Evolutionary conservation across 257 asterid genomes (phyloP).

Genomic region (Eustoma russellianum): DNA sequence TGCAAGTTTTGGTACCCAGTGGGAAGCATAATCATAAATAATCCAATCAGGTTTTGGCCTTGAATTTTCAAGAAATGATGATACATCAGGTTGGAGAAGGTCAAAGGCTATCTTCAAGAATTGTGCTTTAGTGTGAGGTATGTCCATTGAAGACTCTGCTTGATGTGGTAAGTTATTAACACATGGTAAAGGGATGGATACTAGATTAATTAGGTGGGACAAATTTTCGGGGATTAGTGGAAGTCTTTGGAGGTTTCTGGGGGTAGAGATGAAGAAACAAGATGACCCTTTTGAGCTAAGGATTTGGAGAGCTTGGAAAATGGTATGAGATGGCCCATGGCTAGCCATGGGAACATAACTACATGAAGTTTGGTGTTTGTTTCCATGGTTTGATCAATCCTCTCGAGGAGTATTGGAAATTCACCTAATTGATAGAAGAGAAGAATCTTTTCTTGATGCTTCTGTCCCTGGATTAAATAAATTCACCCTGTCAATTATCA

Average conservation of each 20-base stretch:
- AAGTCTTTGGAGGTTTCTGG: constrained; percentile 55
- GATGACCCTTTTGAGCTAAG: constrained; percentile 64
- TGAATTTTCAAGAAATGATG: constrained; percentile 38
- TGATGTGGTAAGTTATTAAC: constrained; percentile 41
- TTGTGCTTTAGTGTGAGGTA: constrained; percentile 53
- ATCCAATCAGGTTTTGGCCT: constrained; percentile 74
- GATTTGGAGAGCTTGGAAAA: constrained; percentile 43
- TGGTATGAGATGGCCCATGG: constrained; percentile 82
- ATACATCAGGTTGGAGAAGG: constrained; percentile 37
- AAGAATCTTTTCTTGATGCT: too few species aligned
- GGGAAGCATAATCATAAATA: constrained; percentile 66
- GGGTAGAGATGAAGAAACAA: constrained; percentile 71
- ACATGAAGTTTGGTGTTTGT: constrained; percentile 42
- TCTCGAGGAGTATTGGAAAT: too few species aligned
- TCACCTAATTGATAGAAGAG: too few species aligned
- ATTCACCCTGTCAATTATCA: too few species aligned
- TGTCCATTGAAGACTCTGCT: constrained; percentile 90
- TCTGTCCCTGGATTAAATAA: too few species aligned
- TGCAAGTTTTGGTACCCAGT: constrained; percentile 61
- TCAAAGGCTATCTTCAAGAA: constrained; percentile 67
- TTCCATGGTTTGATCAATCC: constrained; percentile 25
- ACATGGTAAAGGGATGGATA: constrained; percentile 41
- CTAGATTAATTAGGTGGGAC: constrained; percentile 34
- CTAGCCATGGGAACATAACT: constrained; percentile 91
- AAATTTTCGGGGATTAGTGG: constrained; percentile 36